A percentile compares a stretch with the other conserved stretches of the same genome.
phyloP scores from a whole-genome alignment of 257 asterid genomes.

The Verbascum thapsus region DNA sequence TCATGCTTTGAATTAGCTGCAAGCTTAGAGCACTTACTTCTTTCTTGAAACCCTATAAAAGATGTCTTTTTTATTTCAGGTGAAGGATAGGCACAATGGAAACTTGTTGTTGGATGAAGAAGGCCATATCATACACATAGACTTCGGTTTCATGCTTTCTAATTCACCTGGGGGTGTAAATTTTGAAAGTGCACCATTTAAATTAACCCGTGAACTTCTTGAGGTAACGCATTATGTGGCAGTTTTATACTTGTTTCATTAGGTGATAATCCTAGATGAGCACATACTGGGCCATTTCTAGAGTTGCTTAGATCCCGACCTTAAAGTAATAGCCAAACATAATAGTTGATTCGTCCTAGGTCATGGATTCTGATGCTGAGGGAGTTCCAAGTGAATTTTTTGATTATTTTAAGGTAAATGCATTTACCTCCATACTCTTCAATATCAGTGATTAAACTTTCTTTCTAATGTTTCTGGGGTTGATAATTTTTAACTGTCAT shows the following conservation, averaged over 20 bases:
- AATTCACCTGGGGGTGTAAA: slow-evolving; percentile 99
- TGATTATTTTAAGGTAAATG: slow-evolving; percentile 85
- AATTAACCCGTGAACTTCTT: slow-evolving; percentile 96
- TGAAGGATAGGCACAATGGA: slow-evolving; percentile 98
- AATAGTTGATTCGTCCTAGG: slow-evolving; percentile 51
- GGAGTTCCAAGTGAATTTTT: slow-evolving; percentile 99
- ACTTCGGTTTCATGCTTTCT: slow-evolving; percentile 99
- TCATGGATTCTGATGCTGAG: slow-evolving; percentile 99
- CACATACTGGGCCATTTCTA: slow-evolving; percentile 11
- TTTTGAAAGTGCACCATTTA: slow-evolving; percentile 99
- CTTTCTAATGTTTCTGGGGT: slow-evolving; percentile 18
- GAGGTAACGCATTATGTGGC: slow-evolving; percentile 56
- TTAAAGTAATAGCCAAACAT: slow-evolving; percentile 18
- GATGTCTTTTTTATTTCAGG: slow-evolving; percentile 40
- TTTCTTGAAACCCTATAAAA: slow-evolving; percentile 23
- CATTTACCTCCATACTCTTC: not conserved
- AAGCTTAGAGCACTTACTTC: slow-evolving; percentile 1
- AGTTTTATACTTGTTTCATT: slow-evolving; percentile 18
- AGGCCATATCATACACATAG: slow-evolving; percentile 98
- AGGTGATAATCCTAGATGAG: not conserved
- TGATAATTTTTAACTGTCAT: slow-evolving; percentile 15
- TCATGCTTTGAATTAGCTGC: slow-evolving; percentile 13
- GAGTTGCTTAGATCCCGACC: slow-evolving; percentile 19
- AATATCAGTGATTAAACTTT: slow-evolving; percentile 9
- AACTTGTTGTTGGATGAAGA: slow-evolving; percentile 98